Evolutionary conservation across 305 asterid genomes (phyloP).

Genomic region (Fraxinus paxiana): DNA sequence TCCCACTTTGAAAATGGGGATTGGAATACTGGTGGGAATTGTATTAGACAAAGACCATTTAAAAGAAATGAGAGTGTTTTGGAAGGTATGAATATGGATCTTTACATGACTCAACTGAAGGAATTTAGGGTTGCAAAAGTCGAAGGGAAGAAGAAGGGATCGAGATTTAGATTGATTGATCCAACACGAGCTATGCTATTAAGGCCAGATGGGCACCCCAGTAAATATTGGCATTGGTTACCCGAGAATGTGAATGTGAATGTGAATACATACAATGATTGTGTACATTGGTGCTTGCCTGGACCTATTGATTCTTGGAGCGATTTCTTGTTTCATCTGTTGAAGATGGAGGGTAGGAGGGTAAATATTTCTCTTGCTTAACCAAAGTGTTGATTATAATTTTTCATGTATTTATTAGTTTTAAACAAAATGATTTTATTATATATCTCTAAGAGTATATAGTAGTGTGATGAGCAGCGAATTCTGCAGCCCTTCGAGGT

Average conservation of each 20-base stretch:
- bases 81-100: slow-evolving; percentile 19
- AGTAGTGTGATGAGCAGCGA: no score
- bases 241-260: slow-evolving; percentile 14
- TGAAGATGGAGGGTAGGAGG: slow-evolving; percentile 26
- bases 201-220: slow-evolving; percentile 37
- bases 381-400: neutral
- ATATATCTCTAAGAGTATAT: no score
- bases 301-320: slow-evolving; percentile 46
- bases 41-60: slow-evolving; percentile 20
- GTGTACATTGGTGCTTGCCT: slow-evolving; percentile 51
- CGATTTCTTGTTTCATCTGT: slow-evolving; percentile 32
- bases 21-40: slow-evolving; percentile 27
- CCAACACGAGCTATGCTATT: slow-evolving; percentile 28
- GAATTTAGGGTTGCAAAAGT: slow-evolving; percentile 23
- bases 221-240: slow-evolving; percentile 35
- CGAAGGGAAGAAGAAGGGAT: slow-evolving; percentile 22
- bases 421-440: no score
- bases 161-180: slow-evolving; percentile 24
- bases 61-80: slow-evolving; percentile 19
- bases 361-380: neutral
- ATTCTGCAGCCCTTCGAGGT: no score
- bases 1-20: slow-evolving; percentile 29
- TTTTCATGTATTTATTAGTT: no score
- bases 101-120: slow-evolving; percentile 20
- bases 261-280: slow-evolving; percentile 23